These are phyloP conservation scores for Incumbomyces delicatus DNA, from an alignment of 2,329 filamentous ascomycete genomes.

Conservation along the genomic window DNA sequence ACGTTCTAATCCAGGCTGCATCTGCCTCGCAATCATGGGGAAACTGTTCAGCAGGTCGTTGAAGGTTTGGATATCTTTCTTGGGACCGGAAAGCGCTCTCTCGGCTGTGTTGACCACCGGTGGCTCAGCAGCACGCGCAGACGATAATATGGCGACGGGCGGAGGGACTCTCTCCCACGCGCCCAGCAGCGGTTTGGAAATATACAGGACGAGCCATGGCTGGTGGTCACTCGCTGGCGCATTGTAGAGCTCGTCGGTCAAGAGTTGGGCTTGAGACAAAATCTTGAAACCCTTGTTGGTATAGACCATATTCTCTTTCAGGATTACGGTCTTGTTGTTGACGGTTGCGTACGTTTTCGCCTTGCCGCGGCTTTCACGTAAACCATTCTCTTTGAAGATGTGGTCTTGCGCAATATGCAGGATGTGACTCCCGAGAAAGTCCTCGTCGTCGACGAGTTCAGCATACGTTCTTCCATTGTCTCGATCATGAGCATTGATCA, in stretches of 20 bases:
- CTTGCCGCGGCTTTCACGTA: conserved; percentile 83
- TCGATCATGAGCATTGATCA: conserved; percentile 77
- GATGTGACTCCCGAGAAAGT: conserved; percentile 95
- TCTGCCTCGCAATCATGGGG: conserved; percentile 89
- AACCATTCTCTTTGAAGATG: conserved; percentile 48
- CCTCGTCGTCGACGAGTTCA: conserved; percentile 79
- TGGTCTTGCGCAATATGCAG: conserved; percentile 57
- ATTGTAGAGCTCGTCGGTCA: conserved; percentile 79
- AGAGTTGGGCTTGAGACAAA: conserved; percentile 76
- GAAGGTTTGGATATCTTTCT: conserved; percentile 88
- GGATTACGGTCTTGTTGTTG: conserved; percentile 84
- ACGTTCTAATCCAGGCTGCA: conserved; percentile 83
- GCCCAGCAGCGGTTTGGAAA: conserved; percentile 79
- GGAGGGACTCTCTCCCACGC: conserved; percentile 50
- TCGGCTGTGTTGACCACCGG: conserved; percentile 17
- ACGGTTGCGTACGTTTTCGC: conserved; percentile 88
- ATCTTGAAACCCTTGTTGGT: conserved; percentile 97
- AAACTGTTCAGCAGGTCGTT: conserved; percentile 83
- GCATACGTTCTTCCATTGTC: conserved; percentile 68
- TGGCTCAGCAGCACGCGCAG: conserved; percentile 31
- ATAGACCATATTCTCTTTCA: conserved; percentile 87
- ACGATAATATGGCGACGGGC: conserved; percentile 59
- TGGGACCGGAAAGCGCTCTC: conserved; percentile 45
- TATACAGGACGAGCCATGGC: conserved; percentile 95
- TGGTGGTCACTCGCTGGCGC: conserved; percentile 79